These are phyloP conservation scores for Cyberlindnera misumaiensis DNA, from an alignment of 805 yeast species.

Conservation along the genomic window DNA sequence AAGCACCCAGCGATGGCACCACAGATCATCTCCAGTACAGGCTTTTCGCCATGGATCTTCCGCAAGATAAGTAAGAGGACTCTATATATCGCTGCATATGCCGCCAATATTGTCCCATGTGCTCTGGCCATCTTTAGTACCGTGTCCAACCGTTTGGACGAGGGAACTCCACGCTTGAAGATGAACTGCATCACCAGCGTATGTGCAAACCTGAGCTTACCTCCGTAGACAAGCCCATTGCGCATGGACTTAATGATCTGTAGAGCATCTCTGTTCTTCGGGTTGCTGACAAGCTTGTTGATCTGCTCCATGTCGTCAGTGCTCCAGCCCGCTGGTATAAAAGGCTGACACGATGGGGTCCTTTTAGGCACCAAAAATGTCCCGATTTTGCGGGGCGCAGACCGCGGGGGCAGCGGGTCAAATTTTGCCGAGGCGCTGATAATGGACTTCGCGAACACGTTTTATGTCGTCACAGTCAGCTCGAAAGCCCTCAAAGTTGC, in stretches of 20 bases:
- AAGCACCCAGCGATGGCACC: slow-evolving; percentile 34
- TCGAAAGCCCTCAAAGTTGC: too few relatives aligned
- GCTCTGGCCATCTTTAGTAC: slow-evolving; percentile 46
- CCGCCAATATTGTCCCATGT: slow-evolving; percentile 51
- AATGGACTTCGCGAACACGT: too few relatives aligned
- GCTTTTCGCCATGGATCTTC: slow-evolving; percentile 18
- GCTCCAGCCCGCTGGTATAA: too few relatives aligned
- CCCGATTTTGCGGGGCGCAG: too few relatives aligned
- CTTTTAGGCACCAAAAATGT: too few relatives aligned
- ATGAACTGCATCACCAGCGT: slow-evolving; percentile 55
- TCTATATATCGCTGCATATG: slow-evolving; percentile 50
- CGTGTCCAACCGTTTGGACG: slow-evolving; percentile 36
- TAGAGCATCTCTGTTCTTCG: slow-evolving; percentile 28
- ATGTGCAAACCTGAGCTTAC: slow-evolving; percentile 54
- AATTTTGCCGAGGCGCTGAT: too few relatives aligned
- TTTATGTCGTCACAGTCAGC: too few relatives aligned
- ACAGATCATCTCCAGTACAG: slow-evolving; percentile 23
- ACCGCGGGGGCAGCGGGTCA: too few relatives aligned
- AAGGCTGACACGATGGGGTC: too few relatives aligned
- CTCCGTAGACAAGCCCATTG: slow-evolving; percentile 50
- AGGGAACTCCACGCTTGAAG: slow-evolving; percentile 28
- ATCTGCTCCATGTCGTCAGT: slow-evolving; percentile 7
- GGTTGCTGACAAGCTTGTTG: slow-evolving; percentile 26
- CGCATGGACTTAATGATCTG: slow-evolving; percentile 33
- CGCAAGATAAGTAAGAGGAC: slow-evolving; percentile 25